A percentile compares a stretch with the other conserved stretches of the same genome.
These are phyloP conservation scores for Leccinum glutinopallens DNA, from an alignment of 1,284 basidiomycete species.

Conservation along the genomic window DNA sequence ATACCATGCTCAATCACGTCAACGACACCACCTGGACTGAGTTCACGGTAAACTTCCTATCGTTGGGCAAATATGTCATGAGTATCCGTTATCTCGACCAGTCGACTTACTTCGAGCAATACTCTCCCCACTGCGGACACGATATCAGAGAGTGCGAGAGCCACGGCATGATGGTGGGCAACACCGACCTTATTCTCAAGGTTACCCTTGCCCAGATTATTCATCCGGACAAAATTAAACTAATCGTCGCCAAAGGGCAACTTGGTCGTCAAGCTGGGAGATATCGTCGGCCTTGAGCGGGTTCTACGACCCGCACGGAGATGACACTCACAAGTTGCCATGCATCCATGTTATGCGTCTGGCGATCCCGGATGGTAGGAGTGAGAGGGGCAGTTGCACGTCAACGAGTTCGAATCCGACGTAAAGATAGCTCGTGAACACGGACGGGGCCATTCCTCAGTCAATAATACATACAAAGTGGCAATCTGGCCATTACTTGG, in stretches of 20 bases:
- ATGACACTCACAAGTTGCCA: slow-evolving; percentile 66
- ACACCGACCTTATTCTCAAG: slow-evolving; percentile 68
- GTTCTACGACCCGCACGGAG: background rate
- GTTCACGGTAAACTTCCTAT: slow-evolving; percentile 69
- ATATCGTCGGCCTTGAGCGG: slow-evolving; percentile 7
- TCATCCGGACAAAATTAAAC: slow-evolving; percentile 76
- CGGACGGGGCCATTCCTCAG: background rate
- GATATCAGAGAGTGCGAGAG: slow-evolving; percentile 9
- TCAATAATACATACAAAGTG: slow-evolving; percentile 54
- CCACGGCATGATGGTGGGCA: slow-evolving; percentile 10
- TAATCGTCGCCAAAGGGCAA: slow-evolving; percentile 78
- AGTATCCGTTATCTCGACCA: slow-evolving; percentile 4
- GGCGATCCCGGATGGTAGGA: slow-evolving; percentile 51
- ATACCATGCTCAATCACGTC: slow-evolving; percentile 73
- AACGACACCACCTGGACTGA: slow-evolving; percentile 67
- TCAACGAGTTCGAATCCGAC: slow-evolving; percentile 77
- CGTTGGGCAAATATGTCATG: slow-evolving; percentile 7
- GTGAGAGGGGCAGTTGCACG: slow-evolving; percentile 58
- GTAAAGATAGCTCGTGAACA: slow-evolving; percentile 38
- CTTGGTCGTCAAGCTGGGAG: slow-evolving; percentile 62
- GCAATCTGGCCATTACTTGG: slow-evolving; percentile 67
- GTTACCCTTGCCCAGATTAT: slow-evolving; percentile 62
- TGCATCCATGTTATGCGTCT: slow-evolving; percentile 67
- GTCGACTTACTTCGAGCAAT: slow-evolving; percentile 59
- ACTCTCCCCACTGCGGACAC: slow-evolving; percentile 58